A percentile compares a stretch with the other conserved stretches of the same genome.
Conservation (phyloP, 805 yeast species). For the Cyberlindnera nakhonratchasimensis region DNA sequence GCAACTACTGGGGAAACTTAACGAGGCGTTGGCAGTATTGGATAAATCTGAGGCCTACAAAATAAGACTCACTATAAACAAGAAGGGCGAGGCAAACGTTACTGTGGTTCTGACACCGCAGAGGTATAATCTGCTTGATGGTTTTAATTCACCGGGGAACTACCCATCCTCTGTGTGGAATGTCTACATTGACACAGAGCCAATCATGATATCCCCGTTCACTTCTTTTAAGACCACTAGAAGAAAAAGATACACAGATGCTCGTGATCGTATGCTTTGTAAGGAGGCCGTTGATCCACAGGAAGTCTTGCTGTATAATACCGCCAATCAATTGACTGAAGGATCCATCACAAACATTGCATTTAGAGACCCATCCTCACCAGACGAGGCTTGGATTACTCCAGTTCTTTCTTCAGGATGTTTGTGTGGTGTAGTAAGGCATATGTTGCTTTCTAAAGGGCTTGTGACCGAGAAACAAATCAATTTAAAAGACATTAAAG, state of each 20-base stretch:
- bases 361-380: conserved; percentile 31
- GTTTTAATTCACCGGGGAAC: conserved; percentile 27
- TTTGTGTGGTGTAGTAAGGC: conserved; percentile 78
- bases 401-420: conserved; percentile 81
- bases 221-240: conserved; percentile 86
- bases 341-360: conserved; percentile 85
- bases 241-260: conserved; percentile 57
- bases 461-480: conserved; percentile 53
- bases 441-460: conserved; percentile 52
- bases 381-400: conserved; percentile 63
- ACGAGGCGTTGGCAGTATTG: conserved; percentile 32
- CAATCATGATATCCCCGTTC: conserved; percentile 61
- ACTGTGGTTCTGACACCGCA: conserved; percentile 34
- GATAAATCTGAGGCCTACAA: conserved; percentile 39
- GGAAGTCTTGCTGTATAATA: conserved; percentile 73
- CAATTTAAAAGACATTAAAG: conserved; percentile 40
- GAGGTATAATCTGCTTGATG: conserved; percentile 31
- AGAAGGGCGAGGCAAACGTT: conserved; percentile 34
- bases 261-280: conserved; percentile 49
- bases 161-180: conserved; percentile 43
- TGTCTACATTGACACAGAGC: conserved; percentile 55
- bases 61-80: conserved; percentile 43
- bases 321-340: conserved; percentile 62
- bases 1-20: conserved; percentile 40
- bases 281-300: conserved; percentile 31